Evolutionary conservation across 352 stramenopile genomes (phyloP).

Genomic region (Globisporangium iwayamae): DNA sequence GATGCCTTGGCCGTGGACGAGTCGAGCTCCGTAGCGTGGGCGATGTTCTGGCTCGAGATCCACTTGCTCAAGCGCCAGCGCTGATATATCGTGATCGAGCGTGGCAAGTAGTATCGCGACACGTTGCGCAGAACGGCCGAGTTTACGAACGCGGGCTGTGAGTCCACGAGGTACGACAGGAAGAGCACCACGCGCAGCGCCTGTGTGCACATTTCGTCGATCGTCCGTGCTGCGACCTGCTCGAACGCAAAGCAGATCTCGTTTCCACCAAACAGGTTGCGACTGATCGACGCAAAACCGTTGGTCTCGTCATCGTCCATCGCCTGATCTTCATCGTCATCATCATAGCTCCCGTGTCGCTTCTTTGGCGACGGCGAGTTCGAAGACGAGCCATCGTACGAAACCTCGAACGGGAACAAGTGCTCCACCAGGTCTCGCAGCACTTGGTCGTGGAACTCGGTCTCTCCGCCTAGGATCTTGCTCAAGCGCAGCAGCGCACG

Average conservation of each 20-base stretch:
- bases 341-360: conserved; percentile 20
- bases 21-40: conserved; percentile 45
- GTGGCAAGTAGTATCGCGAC: conserved; percentile 41
- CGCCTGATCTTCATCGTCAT: conserved; percentile 27
- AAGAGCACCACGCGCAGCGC: conserved; percentile 63
- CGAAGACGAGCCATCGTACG: conserved; percentile 19
- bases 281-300: conserved; percentile 13
- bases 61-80: conserved; percentile 65
- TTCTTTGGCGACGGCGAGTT: conserved; percentile 23
- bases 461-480: conserved; percentile 46
- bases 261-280: conserved; percentile 38
- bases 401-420: conserved; percentile 47
- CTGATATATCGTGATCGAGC: conserved; percentile 67
- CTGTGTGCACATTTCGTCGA: conserved; percentile 64
- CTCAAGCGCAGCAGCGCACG: conserved; percentile 55
- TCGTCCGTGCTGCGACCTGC: conserved; percentile 49
- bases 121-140: conserved; percentile 38
- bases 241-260: conserved; percentile 61
- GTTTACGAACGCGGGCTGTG: conserved; percentile 48
- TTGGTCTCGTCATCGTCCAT: conserved; percentile 28
- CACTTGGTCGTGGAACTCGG: conserved; percentile 48
- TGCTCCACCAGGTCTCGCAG: conserved; percentile 56
- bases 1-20: conserved; percentile 35
- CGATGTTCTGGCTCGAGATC: conserved; percentile 57
- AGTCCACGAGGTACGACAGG: conserved; percentile 58